Base-by-base conservation (phyloP, 768 basidiomycete species). In the Tylopilus cervinicoccineus region DNA sequence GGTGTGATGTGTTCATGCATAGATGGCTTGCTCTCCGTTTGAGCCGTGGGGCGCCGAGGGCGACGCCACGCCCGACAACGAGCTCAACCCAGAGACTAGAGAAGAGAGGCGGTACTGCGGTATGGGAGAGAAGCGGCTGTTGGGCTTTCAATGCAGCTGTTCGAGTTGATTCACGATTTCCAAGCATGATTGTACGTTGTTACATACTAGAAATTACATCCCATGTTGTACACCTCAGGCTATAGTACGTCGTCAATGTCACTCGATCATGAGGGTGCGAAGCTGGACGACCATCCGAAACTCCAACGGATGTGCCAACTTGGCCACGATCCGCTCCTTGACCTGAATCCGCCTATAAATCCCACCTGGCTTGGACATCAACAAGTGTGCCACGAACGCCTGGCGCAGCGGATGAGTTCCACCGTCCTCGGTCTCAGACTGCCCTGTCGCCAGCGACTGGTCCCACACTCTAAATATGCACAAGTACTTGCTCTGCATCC, bases 141-240 rank as follows among this genome's bases (percentile, higher is more conserved):
- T 94, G 29, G 93, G 93, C 2, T 93, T 94, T 70, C 92, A 94
- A 65, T 96, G 93, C 65, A 93, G 90, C 56, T 94, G 93, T 62
- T 93, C 91, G 19, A 93, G 89, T 66, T 92, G 64, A 74, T 51
- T 33, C 16, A 24, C 11, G 11, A 17, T 19, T 42, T 24, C 14
- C 22, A 38, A 22, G 11, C 16, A 12, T 13, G 36, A 17, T 28
- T 42, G 23, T 44, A 34, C 22, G 3, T 8, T 17, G 24, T 20
- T 9, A 28, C 29, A 2, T 2, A 31, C 12, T 38, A 27, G 17
- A n/a, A 28, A 46, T 20, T 14, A 36, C 24, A 5, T 34, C 11
- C 19, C 20, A 14, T 31, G 29, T 43, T 27, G 40, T 43, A 51
- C 26, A 27, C 10, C 17, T 26, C n/a, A n/a, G n/a, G n/a, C n/a